Evolutionary conservation across 2,329 filamentous ascomycete species (phyloP).

Genomic region (Scedosporium boydii): DNA sequence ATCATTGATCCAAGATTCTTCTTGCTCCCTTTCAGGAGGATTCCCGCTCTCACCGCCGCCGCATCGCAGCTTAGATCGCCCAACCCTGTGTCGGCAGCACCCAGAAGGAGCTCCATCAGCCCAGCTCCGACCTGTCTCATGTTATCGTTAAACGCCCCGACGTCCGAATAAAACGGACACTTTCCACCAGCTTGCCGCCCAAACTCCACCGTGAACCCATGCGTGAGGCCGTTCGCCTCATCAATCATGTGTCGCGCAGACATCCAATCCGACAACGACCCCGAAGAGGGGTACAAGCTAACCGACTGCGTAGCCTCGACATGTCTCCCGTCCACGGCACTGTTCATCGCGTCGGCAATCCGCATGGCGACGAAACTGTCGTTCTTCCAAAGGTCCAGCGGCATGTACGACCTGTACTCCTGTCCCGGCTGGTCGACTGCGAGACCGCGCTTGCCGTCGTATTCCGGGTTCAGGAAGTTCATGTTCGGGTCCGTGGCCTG

Average conservation of each 20-base stretch:
- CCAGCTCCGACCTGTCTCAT: conserved; percentile 34
- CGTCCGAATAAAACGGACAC: conserved; percentile 36
- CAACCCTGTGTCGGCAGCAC: conserved; percentile 13
- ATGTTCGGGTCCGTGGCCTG: conserved; percentile 34
- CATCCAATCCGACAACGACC: conserved; percentile 36
- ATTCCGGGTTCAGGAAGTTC: conserved; percentile 43
- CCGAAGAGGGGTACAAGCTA: conserved; percentile 35
- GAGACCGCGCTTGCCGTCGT: conserved; percentile 40
- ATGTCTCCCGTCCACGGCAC: conserved; percentile 18
- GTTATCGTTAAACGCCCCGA: conserved; percentile 30
- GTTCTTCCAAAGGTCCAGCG: conserved; percentile 18
- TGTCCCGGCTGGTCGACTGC: conserved; percentile 20
- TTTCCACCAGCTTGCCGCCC: conserved; percentile 20
- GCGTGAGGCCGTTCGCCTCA: conserved; percentile 24
- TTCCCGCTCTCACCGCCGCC: not conserved
- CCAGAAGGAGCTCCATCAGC: conserved; percentile 36
- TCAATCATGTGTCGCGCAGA: conserved; percentile 32
- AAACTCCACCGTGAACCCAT: conserved; percentile 38
- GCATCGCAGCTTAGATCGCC: not conserved
- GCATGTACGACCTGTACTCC: conserved; percentile 37
- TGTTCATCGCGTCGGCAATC: conserved; percentile 29
- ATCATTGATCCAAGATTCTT: not conserved
- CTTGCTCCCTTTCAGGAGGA: not conserved
- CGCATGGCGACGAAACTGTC: conserved; percentile 22
- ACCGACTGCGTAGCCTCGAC: conserved; percentile 30